Percentiles rank a stretch among this genome's conserved stretches.
Evolutionary conservation across 1,284 basidiomycete species (phyloP).

Genomic region (Phellinidium pouzarii): DNA sequence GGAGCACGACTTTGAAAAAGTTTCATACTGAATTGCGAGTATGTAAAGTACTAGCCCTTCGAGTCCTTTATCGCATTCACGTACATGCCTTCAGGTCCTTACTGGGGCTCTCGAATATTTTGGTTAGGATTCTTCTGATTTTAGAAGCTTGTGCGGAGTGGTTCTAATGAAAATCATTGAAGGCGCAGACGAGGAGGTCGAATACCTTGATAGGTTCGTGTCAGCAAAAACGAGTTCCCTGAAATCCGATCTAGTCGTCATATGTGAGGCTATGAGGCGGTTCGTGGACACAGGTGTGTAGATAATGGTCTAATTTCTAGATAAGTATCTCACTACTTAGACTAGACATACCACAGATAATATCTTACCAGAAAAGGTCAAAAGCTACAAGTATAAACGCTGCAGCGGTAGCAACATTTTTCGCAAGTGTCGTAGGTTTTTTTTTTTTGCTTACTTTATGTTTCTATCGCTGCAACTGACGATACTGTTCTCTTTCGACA

Average conservation of each 20-base stretch:
- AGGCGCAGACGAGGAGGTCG: background rate
- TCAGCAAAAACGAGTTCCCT: background rate
- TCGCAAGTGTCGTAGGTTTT: slow-evolving; percentile 14
- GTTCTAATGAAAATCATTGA: background rate
- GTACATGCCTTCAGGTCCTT: slow-evolving; percentile 3
- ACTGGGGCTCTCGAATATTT: slow-evolving; percentile 9
- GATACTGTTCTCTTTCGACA: background rate
- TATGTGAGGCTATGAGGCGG: no score
- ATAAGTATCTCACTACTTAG: background rate
- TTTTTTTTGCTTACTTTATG: background rate
- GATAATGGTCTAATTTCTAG: background rate
- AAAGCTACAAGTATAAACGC: slow-evolving; percentile 10
- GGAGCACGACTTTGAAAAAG: background rate
- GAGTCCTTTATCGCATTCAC: background rate
- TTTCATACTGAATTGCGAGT: slow-evolving; percentile 13
- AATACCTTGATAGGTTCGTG: background rate
- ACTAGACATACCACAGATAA: slow-evolving; percentile 14
- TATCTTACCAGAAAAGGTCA: slow-evolving; percentile 11
- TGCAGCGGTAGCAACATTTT: slow-evolving; percentile 15
- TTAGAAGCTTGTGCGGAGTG: background rate
- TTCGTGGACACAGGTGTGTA: background rate
- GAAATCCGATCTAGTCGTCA: background rate
- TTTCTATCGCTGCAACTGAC: background rate
- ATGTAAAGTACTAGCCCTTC: background rate
- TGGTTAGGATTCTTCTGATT: background rate